Conservation (phyloP, 2,329 filamentous ascomycete species). For the Phoma sp. region DNA sequence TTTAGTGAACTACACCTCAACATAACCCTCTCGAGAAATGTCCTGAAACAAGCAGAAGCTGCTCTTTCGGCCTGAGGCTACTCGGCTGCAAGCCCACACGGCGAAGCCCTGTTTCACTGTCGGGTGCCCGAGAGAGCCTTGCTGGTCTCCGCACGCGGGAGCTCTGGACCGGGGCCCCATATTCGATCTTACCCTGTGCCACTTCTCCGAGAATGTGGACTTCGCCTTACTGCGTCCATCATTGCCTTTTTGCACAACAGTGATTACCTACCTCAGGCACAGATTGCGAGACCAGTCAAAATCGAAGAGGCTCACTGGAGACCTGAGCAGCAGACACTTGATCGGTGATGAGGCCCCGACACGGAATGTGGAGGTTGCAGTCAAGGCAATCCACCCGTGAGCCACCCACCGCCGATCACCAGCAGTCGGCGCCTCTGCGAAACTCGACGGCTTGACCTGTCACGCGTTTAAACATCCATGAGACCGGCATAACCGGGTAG, state of each 20-base stretch:
- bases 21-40: neutral
- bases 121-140: neutral
- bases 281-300: neutral
- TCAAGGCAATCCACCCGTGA: constrained; percentile 5
- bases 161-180: neutral
- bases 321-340: neutral
- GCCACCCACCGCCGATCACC: constrained; percentile 10
- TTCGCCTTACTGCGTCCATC: neutral
- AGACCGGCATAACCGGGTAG: neutral
- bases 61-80: too few relatives aligned
- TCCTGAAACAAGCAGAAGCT: too few relatives aligned
- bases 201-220: neutral
- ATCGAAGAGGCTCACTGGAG: neutral
- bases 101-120: neutral
- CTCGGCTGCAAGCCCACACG: too few relatives aligned
- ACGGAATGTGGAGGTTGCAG: constrained; percentile 9
- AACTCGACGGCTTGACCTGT: neutral
- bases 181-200: constrained; percentile 1
- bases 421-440: neutral
- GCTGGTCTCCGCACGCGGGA: neutral
- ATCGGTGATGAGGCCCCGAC: neutral
- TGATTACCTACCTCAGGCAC: constrained; percentile 7
- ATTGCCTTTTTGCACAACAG: neutral
- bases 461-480: neutral
- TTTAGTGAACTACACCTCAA: neutral